These are phyloP conservation scores for Stylonectria norvegica DNA, from an alignment of 2,329 filamentous ascomycete genomes.

Conservation along the genomic window DNA sequence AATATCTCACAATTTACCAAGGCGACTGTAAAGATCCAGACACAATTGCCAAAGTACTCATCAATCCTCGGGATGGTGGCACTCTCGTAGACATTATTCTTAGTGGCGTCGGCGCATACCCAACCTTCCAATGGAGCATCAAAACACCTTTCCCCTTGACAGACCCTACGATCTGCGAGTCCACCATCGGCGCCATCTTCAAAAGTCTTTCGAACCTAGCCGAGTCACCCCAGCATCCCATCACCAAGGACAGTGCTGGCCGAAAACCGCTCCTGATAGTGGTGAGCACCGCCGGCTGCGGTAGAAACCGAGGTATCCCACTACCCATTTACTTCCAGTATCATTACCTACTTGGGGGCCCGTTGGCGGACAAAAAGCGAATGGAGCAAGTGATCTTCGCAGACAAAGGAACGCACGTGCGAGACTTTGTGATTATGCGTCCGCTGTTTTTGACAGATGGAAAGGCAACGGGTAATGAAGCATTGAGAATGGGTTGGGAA, in stretches of 20 bases:
- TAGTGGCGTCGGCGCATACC: conserved; percentile 2
- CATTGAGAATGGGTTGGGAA: conserved; percentile 4
- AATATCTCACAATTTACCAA: conserved; percentile 2
- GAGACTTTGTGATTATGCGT: conserved; percentile 4
- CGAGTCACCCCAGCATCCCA: background rate
- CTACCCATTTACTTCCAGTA: conserved; percentile 1
- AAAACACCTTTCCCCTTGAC: background rate
- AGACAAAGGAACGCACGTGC: background rate
- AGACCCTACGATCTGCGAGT: conserved; percentile 4
- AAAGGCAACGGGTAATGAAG: conserved; percentile 1
- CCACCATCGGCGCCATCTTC: background rate
- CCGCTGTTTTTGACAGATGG: conserved; percentile 1
- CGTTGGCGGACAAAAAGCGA: conserved; percentile 2
- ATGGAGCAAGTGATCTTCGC: conserved; percentile 1
- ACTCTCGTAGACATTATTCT: conserved; percentile 1
- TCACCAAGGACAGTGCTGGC: background rate
- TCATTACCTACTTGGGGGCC: conserved; percentile 1
- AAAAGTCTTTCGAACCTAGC: background rate
- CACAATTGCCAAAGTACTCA: background rate
- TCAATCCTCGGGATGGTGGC: background rate
- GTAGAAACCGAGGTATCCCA: conserved; percentile 1
- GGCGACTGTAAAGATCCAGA: conserved; percentile 1
- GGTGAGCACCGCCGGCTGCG: conserved; percentile 3
- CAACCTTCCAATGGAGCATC: conserved; percentile 4
- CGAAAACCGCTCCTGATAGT: conserved; percentile 1